A percentile compares a stretch with the other conserved stretches of the same genome.
Conservation (phyloP, 495 filamentous ascomycete genomes). For the Daldinia loculata region DNA sequence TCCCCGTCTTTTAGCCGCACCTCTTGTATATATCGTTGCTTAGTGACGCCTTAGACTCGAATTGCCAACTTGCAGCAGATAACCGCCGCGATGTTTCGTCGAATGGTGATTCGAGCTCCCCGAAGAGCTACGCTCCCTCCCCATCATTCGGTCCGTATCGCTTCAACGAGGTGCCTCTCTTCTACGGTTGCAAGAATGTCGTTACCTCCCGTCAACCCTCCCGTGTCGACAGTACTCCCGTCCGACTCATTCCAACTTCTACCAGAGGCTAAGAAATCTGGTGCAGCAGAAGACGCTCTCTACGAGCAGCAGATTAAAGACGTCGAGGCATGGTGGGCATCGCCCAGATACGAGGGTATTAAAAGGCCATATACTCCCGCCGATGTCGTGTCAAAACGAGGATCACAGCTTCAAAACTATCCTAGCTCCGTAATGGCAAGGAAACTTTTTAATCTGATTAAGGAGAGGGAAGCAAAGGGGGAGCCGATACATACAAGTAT, state of each 20-base stretch:
- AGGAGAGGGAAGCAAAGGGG: constrained; percentile 74
- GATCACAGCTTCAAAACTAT: constrained; percentile 84
- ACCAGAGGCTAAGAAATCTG: constrained; percentile 73
- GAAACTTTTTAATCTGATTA: constrained; percentile 90
- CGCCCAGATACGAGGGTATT: constrained; percentile 84
- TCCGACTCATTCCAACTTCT: constrained; percentile 84
- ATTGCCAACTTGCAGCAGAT: not conserved
- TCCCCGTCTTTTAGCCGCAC: not conserved
- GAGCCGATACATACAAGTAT: constrained; percentile 90
- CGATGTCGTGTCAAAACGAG: constrained; percentile 92
- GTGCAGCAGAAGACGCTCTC: constrained; percentile 80
- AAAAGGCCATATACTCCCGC: constrained; percentile 88
- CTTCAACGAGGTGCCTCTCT: constrained; percentile 36
- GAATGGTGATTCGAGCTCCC: constrained; percentile 46
- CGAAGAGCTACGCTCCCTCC: constrained; percentile 41
- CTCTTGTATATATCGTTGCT: not conserved
- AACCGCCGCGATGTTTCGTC: constrained; percentile 47
- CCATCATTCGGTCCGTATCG: constrained; percentile 18
- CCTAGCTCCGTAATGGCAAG: constrained; percentile 92
- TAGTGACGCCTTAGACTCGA: not conserved
- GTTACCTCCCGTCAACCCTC: constrained; percentile 48
- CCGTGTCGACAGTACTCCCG: constrained; percentile 64
- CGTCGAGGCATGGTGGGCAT: constrained; percentile 87
- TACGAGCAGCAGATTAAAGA: constrained; percentile 81
- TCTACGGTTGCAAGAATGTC: constrained; percentile 45